A percentile compares a stretch with the other conserved stretches of the same genome.
These are phyloP conservation scores for Calophaca sinica DNA, from an alignment of 306 rosid species.

Conservation along the genomic window DNA sequence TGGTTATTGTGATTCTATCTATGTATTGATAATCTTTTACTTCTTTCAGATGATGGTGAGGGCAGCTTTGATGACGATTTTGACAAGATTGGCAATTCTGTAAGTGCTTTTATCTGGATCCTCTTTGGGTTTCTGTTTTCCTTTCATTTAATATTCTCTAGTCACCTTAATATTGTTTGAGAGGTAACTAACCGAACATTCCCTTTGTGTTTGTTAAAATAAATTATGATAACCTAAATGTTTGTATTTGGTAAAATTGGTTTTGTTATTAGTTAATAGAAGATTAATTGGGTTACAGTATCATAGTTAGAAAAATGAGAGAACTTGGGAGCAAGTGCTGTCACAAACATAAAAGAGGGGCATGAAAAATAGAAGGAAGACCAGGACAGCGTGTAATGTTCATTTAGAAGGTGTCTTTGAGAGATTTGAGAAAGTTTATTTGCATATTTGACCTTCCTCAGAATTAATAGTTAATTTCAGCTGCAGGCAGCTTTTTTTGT, in stretches of 20 bases:
- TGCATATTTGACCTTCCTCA: neutral
- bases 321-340: conserved; percentile 6
- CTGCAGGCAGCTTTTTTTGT: neutral
- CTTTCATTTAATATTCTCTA: conserved; percentile 1
- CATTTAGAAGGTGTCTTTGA: neutral
- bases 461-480: conserved; percentile 7
- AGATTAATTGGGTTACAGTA: neutral
- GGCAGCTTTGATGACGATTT: conserved; percentile 93
- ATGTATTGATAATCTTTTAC: conserved; percentile 35
- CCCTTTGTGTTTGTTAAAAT: conserved; percentile 20
- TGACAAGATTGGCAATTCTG: conserved; percentile 95
- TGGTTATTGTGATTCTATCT: conserved; percentile 16
- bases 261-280: conserved; percentile 20
- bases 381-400: neutral
- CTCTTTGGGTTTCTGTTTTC: conserved; percentile 31
- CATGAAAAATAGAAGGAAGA: neutral
- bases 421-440: conserved; percentile 3
- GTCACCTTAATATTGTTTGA: conserved; percentile 8
- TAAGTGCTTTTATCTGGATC: conserved; percentile 52
- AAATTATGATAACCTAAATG: conserved; percentile 15
- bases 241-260: conserved; percentile 1
- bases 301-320: neutral
- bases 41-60: conserved; percentile 82
- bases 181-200: conserved; percentile 13
- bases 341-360: neutral